Evolutionary conservation across 805 yeast genomes (phyloP).

Genomic region (Scheffersomyces amazonensis): DNA sequence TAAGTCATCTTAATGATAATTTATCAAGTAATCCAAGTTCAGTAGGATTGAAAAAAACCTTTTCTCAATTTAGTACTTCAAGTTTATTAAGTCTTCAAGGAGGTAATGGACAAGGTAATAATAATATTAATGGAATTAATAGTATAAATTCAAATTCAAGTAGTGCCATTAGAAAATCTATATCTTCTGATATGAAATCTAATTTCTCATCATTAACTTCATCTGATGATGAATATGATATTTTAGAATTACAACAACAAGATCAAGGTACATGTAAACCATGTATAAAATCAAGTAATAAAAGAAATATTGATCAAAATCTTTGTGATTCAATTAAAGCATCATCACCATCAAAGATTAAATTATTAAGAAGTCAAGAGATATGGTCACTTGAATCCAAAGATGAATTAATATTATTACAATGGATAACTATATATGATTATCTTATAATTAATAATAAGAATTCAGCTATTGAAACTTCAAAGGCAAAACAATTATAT

Average conservation of each 20-base stretch:
- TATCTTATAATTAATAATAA: slow-evolving; percentile 16
- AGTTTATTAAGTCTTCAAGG: slow-evolving; percentile 1
- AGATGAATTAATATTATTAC: slow-evolving; percentile 33
- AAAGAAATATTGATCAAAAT: slow-evolving; percentile 14
- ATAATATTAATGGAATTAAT: neutral
- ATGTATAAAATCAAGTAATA: slow-evolving; percentile 1
- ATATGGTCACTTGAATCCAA: slow-evolving; percentile 9
- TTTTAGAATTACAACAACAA: slow-evolving; percentile 9
- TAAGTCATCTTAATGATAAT: slow-evolving; percentile 27
- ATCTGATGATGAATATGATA: slow-evolving; percentile 20
- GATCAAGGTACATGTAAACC: slow-evolving; percentile 1
- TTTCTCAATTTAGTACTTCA: slow-evolving; percentile 11
- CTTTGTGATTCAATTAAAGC: slow-evolving; percentile 16
- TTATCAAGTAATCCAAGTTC: neutral
- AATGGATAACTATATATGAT: slow-evolving; percentile 33
- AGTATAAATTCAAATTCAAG: slow-evolving; percentile 3
- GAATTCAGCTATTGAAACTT: slow-evolving; percentile 4
- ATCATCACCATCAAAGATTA: slow-evolving; percentile 16
- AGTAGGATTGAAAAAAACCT: slow-evolving; percentile 6
- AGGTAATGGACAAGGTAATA: neutral
- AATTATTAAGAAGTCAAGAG: slow-evolving; percentile 1
- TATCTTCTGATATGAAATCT: slow-evolving; percentile 4
- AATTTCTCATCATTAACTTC: slow-evolving; percentile 11
- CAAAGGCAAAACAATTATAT: slow-evolving; percentile 6
- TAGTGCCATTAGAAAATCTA: slow-evolving; percentile 13